A percentile compares a stretch with the other conserved stretches of the same genome.
Conservation (phyloP, 306 rosid genomes). For the Vicia faba region DNA sequence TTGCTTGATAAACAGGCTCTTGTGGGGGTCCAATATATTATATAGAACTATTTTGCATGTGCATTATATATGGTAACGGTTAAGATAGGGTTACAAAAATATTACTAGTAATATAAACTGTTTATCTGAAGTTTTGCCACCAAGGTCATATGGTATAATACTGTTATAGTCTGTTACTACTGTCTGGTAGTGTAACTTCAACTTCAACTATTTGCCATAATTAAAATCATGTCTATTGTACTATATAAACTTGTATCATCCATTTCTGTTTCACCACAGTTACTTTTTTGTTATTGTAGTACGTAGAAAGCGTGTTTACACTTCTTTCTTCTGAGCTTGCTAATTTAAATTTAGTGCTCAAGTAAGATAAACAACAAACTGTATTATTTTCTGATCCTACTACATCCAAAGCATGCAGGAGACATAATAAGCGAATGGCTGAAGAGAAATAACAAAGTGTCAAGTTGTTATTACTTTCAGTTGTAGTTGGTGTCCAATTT, state of each 20-base stretch:
- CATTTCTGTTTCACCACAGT: constrained; percentile 42
- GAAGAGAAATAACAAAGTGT: neutral
- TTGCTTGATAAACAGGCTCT: constrained; percentile 4
- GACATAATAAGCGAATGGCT: neutral
- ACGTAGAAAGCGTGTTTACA: constrained; percentile 2
- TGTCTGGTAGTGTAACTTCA: constrained; percentile 15
- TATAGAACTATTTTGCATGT: constrained; percentile 49
- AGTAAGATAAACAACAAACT: neutral
- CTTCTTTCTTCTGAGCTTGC: neutral
- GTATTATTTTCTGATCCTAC: constrained; percentile 10
- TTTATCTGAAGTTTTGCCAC: constrained; percentile 41
- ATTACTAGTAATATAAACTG: constrained; percentile 15
- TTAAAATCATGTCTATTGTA: constrained; percentile 11
- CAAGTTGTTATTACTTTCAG: constrained; percentile 1
- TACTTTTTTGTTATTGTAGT: constrained; percentile 16
- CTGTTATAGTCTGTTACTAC: constrained; percentile 24
- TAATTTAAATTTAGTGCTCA: neutral
- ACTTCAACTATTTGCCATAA: constrained; percentile 20
- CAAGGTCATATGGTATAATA: constrained; percentile 20
- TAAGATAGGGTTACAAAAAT: constrained; percentile 29
- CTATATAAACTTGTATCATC: constrained; percentile 7
- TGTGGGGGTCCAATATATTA: constrained; percentile 42
- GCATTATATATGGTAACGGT: constrained; percentile 38
- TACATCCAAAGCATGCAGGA: neutral
- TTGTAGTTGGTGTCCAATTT: neutral